These are phyloP conservation scores for Aspergillus proliferans DNA, from an alignment of 2,329 filamentous ascomycete species.

Conservation along the genomic window DNA sequence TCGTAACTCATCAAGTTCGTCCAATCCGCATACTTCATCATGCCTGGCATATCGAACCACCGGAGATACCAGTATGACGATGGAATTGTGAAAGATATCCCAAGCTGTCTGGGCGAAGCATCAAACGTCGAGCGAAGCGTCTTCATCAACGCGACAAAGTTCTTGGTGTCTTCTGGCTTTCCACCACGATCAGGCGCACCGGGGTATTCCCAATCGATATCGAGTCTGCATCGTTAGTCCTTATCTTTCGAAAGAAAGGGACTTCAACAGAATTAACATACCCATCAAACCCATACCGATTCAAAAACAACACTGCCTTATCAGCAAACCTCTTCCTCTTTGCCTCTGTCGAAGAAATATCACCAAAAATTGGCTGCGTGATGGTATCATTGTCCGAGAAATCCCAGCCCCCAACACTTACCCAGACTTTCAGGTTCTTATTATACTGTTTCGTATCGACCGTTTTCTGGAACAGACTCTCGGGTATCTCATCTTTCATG, in stretches of 20 bases:
- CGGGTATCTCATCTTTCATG: conserved; percentile 15
- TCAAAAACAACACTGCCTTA: conserved; percentile 34
- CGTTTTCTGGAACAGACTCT: conserved; percentile 16
- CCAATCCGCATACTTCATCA: conserved; percentile 7
- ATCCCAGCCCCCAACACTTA: conserved; percentile 39
- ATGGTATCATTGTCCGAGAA: conserved; percentile 25
- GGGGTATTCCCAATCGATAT: conserved; percentile 44
- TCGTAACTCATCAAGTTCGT: conserved; percentile 25
- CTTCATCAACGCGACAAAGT: conserved; percentile 21
- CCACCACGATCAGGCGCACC: conserved; percentile 36
- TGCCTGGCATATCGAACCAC: conserved; percentile 16
- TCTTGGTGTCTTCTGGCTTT: conserved; percentile 25
- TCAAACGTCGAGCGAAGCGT: not conserved
- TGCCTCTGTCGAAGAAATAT: conserved; percentile 10
- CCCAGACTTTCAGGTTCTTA: conserved; percentile 28
- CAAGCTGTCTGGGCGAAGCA: conserved; percentile 4
- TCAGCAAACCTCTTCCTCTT: conserved; percentile 30
- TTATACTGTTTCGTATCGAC: conserved; percentile 18
- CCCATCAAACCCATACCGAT: conserved; percentile 38
- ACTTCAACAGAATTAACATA: not conserved
- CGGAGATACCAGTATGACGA: conserved; percentile 23
- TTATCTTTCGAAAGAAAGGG: too few relatives aligned
- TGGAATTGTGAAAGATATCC: conserved; percentile 13
- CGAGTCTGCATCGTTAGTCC: conserved; percentile 21
- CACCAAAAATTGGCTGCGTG: conserved; percentile 12